phyloP scores from a whole-genome alignment of 1,284 basidiomycete species.

The Athelia psychrophila region DNA sequence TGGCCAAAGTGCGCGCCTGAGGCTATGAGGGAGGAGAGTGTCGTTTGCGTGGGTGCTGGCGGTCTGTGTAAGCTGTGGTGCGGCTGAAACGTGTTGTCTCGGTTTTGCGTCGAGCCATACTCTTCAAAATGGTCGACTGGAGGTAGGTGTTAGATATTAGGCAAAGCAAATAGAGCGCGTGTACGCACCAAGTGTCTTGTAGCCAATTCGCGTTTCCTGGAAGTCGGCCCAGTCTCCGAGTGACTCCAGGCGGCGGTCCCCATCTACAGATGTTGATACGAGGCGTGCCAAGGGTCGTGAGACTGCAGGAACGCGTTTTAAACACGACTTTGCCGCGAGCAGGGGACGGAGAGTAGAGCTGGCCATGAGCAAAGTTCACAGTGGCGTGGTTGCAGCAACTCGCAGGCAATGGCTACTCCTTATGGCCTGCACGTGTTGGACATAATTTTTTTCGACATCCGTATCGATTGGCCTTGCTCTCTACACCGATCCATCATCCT shows the following conservation, averaged over 20 bases:
- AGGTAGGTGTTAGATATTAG: conserved; percentile 11
- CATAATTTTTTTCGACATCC: neutral
- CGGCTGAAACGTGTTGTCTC: conserved; percentile 70
- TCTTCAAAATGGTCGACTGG: conserved; percentile 65
- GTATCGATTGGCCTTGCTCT: neutral
- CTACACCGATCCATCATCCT: conserved; percentile 26
- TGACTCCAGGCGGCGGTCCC: conserved; percentile 38
- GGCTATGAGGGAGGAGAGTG: conserved; percentile 88
- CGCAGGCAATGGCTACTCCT: too few relatives aligned
- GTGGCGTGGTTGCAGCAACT: too few relatives aligned
- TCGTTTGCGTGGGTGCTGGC: conserved; percentile 58
- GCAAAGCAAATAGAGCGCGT: conserved; percentile 8
- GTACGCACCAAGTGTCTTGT: conserved; percentile 48
- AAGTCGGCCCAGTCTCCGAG: conserved; percentile 64
- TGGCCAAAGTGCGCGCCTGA: conserved; percentile 96
- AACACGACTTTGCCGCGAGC: conserved; percentile 36
- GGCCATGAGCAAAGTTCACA: neutral
- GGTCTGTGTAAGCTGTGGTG: conserved; percentile 73
- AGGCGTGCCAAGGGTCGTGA: conserved; percentile 14
- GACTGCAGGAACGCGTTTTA: conserved; percentile 19
- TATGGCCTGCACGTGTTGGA: neutral
- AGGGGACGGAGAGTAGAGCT: conserved; percentile 36
- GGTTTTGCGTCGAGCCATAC: conserved; percentile 78
- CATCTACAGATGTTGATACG: conserved; percentile 25
- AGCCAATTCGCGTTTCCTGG: conserved; percentile 53